phyloP scores from a whole-genome alignment of 2,329 filamentous ascomycete genomes.

The Ascocoryne sarcoides region DNA sequence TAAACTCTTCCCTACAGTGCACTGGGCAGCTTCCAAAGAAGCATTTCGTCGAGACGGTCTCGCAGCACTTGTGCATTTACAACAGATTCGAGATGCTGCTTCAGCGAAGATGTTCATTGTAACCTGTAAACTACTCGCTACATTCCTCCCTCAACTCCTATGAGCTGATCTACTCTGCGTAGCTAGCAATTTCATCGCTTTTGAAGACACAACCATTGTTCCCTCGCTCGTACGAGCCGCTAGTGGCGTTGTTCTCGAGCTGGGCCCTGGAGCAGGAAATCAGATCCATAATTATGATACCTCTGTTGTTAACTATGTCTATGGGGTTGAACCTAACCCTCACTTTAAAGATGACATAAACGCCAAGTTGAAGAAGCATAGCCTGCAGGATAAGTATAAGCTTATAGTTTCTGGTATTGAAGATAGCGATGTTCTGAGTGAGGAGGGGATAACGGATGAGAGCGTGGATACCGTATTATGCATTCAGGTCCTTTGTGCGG shows the following conservation, averaged over 20 bases:
- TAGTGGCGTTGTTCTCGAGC: slow-evolving; percentile 33
- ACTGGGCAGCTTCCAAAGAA: slow-evolving; percentile 17
- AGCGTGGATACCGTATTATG: slow-evolving; percentile 34
- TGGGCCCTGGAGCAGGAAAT: slow-evolving; percentile 37
- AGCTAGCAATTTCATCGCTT: slow-evolving; percentile 27
- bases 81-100: slow-evolving; percentile 19
- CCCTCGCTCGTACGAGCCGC: slow-evolving; percentile 27
- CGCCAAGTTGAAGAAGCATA: slow-evolving; percentile 25
- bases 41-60: slow-evolving; percentile 17
- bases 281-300: slow-evolving; percentile 33
- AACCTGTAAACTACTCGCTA: slow-evolving; percentile 17
- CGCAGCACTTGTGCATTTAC: slow-evolving; percentile 9
- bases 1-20: slow-evolving; percentile 9
- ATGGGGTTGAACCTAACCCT: slow-evolving; percentile 35
- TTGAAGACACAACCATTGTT: slow-evolving; percentile 29
- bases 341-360: slow-evolving; percentile 27
- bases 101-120: slow-evolving; percentile 17
- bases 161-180: slow-evolving; percentile 8
- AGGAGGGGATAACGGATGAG: slow-evolving; percentile 29
- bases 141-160: neutral
- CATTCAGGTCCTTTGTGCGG: slow-evolving; percentile 37
- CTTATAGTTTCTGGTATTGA: slow-evolving; percentile 32
- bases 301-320: slow-evolving; percentile 28
- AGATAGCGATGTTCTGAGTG: slow-evolving; percentile 31
- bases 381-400: slow-evolving; percentile 31